Percentiles rank a stretch among this genome's conserved stretches.
Evolutionary conservation across 257 asterid genomes (phyloP).

Genomic region (Catharanthus roseus): DNA sequence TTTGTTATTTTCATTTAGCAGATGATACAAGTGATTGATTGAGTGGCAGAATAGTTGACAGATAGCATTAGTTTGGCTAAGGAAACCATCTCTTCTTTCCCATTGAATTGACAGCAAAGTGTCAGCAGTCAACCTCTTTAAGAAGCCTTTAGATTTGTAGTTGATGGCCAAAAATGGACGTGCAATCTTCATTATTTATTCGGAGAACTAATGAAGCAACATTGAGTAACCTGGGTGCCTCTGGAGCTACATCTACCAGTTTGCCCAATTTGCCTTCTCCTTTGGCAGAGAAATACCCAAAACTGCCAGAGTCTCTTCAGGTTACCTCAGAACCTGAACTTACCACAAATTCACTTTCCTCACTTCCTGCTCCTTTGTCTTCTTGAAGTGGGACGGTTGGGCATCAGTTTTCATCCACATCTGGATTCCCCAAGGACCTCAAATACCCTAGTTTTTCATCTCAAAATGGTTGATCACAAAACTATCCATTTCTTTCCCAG

Average conservation of each 20-base stretch:
- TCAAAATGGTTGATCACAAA: constrained; percentile 21
- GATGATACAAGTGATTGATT: neutral
- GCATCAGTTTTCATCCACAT: constrained; percentile 43
- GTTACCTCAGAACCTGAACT: constrained; percentile 38
- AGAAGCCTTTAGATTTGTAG: constrained; percentile 1
- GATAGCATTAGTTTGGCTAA: neutral
- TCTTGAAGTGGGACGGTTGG: constrained; percentile 28
- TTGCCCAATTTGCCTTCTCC: constrained; percentile 39
- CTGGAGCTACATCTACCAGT: constrained; percentile 44
- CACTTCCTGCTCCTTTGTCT: constrained; percentile 29
- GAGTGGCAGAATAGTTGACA: neutral
- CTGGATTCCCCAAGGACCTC: constrained; percentile 27
- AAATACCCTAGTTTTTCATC: constrained; percentile 31
- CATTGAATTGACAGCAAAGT: neutral
- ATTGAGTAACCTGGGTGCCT: constrained; percentile 32
- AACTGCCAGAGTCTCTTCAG: constrained; percentile 49
- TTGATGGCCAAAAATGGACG: constrained; percentile 41
- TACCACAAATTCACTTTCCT: constrained; percentile 27
- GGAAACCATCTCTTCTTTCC: neutral
- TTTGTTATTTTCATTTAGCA: constrained; percentile 2
- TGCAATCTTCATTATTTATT: constrained; percentile 47
- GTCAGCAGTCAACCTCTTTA: neutral
- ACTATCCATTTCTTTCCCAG: constrained; percentile 36
- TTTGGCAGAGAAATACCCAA: constrained; percentile 39
- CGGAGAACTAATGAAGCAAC: constrained; percentile 41